Evolutionary conservation across 225 moss, liverwort and hornwort species (phyloP), one percentile per base, ranked within the genome.

Genomic region (Thuidium tamariscinum): DNA sequence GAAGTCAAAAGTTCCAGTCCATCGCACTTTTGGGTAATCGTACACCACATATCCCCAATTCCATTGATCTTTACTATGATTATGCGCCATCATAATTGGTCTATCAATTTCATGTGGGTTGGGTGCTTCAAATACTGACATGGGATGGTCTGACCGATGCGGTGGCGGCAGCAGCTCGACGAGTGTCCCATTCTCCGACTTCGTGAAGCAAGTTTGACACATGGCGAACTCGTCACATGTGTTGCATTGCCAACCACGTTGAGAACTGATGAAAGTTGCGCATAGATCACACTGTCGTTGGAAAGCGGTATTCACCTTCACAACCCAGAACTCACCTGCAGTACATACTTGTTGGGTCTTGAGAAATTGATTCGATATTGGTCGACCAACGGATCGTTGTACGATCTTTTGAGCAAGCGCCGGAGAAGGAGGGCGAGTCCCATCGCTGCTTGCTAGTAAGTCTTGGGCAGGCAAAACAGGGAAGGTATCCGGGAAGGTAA

Each of bases 221-320:
- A 84, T 69, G 81, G 81, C 11, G 48, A 81, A 87, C 7, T 70
- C 68, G 54, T 39, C 3, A 82, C 87, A 90, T 55, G 75, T 55
- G 54, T 80, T 81, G 87, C 87, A 90, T 63, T 64, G 87, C 66
- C 74, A 87, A 60, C 90, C 81, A 70, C 76, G 76, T 36, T 87
- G 49, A 34, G 74, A 87, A 52, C 19, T 9, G 65, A 65, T 65
- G 65, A n/a, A 19, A 10, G n/a, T n/a, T 9, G n/a, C 2, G n/a
- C 65, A 65, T 19, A n/a, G 19, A 65, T 65, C n/a, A n/a, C 65
- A 65, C 4, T 1, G 0, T 65, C 65, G 65, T n/a, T 65, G n/a
- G 65, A 10, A n/a, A n/a, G 19, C 18, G n/a, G n/a, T 9, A 4
- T 9, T 65, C 65, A 65, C 60, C 12, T 2, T 13, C 60, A 3